Evolutionary conservation across 371 early-diverging fungal genomes (phyloP), one percentile per base, ranked within the genome.

Genomic region (Saksenaea oblongispora): DNA sequence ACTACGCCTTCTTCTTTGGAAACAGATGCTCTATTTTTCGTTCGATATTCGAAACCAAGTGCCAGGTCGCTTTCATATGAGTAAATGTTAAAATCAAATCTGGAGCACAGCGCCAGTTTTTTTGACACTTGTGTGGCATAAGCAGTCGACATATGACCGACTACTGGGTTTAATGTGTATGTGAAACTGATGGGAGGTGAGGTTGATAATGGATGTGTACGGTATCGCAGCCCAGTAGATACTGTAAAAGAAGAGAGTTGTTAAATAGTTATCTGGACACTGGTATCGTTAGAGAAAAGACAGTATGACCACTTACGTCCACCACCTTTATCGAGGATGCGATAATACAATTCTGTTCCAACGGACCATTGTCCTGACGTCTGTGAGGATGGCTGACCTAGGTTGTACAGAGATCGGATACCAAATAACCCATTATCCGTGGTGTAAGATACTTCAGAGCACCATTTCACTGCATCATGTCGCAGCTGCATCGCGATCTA

Each of bases 31-130:
- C 61, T 69, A 31, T 64, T 62, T 65, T 71, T 64, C 1, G 76
- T 74, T 2, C 69, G 67, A 53, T 91, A 95, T 65, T 95, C 95
- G 9, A 90, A 75, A 3, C 96, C 96, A 27, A 92, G 73, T 1
- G 87, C 87, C 34, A 95, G 74, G 76, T 95, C 95, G 35, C 93
- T 91, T 56, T 93, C 91, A 56, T 92, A 91, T 53, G 92, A 91
- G 70, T 93, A 95, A 11, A 90, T 86, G 59, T 94, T 96, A 68
- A 95, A 92, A 62, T 93, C 90, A 75, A 91, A 97, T 26, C 91
- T 82, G 0, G 94, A 91, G 28, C 95, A 84, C 64, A 93, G 75
- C 14, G 86, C 87, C 28, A 91, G 67, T 41, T 87, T 80, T 2
- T 84, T 84, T 17, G 85, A 83, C 18, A 95, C 84, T 64, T 91